Evolutionary conservation across 1,139 yeast genomes (phyloP), one percentile per base, ranked within the genome.

Genomic region (Taphrina wiesneri): DNA sequence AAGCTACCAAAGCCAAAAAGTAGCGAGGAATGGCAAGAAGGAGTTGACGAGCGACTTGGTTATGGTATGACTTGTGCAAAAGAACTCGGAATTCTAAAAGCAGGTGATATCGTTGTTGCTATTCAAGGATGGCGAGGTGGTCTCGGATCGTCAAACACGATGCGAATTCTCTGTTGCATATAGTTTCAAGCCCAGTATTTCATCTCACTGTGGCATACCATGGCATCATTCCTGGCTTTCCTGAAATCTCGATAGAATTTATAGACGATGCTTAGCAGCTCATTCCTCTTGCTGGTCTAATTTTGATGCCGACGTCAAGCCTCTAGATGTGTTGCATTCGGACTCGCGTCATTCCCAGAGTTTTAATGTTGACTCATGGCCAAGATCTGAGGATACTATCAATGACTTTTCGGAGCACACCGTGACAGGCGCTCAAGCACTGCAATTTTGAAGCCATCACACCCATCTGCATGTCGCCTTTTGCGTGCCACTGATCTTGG

Each of bases 71-170:
- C 86, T 73, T 92, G 88, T 82, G 97, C 97, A 73, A 83, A 87
- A 76, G 87, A 85, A 72, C 85, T 92, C 75, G 96, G 96, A 73
- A 86, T 93, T 79, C 82, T 93, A 78, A 80, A 82, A 75, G 85
- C 86, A 80, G 97, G 97, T 79, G 97, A 91, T 79, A 83, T 89
- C 69, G 88, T 91, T 75, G 91, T 93, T 73, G 90, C 96, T 76
- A 88, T 93, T 77, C 99, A 93, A 85, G 99, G 99, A 79, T 93
- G 97, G 96, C 90, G 96, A 77, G 89, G 95, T 79, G 99, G 99
- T 81, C 84, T 92, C 72, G 99, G 99, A 77, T 97, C 93, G 86
- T 89, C 99, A 77, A 93, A 93, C 88, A 93, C 99, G 72, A 86
- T 93, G 80, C 93, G 98, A 85, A 77, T 79, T 52, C 46, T 59